A percentile compares a stretch with the other conserved stretches of the same genome.
These are phyloP conservation scores for Hygrophoropsis aurantiaca DNA, from an alignment of 768 basidiomycete species.

Conservation along the genomic window DNA sequence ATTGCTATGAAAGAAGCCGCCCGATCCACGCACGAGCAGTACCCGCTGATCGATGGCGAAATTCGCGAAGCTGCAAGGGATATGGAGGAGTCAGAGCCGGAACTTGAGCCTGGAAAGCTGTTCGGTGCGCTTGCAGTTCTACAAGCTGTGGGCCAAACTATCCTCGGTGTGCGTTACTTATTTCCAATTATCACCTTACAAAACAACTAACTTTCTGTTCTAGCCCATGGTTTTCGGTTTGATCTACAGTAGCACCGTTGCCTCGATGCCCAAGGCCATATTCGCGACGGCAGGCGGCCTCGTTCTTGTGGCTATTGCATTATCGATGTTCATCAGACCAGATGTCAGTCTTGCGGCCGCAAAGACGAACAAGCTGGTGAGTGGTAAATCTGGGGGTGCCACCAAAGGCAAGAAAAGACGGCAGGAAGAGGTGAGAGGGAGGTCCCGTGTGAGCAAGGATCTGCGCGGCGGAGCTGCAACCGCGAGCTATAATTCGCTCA, in stretches of 20 bases:
- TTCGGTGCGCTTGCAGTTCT: constrained; percentile 74
- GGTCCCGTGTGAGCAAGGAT: constrained; percentile 40
- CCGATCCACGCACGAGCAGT: constrained; percentile 2
- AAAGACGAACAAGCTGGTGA: neutral
- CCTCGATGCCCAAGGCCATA: constrained; percentile 63
- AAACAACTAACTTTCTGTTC: constrained; percentile 8
- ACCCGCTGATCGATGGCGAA: constrained; percentile 5
- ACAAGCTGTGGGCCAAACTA: constrained; percentile 63
- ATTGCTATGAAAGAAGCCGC: constrained; percentile 35
- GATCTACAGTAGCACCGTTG: constrained; percentile 65
- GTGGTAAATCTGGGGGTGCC: constrained; percentile 3
- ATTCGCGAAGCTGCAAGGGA: constrained; percentile 2
- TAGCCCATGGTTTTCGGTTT: constrained; percentile 72
- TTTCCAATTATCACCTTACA: neutral
- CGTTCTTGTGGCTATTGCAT: constrained; percentile 46
- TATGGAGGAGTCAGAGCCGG: constrained; percentile 20
- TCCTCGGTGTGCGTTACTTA: constrained; percentile 43
- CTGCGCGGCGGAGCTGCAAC: constrained; percentile 31
- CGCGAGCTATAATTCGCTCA: constrained; percentile 15
- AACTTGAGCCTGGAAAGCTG: constrained; percentile 49
- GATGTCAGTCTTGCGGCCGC: constrained; percentile 19
- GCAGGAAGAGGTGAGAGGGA: constrained; percentile 18
- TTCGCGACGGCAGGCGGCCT: constrained; percentile 61
- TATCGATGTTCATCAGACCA: constrained; percentile 44
- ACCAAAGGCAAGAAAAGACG: constrained; percentile 11